phyloP scores from a whole-genome alignment of 2,329 filamentous ascomycete genomes.

The Fusarium metavorans region DNA sequence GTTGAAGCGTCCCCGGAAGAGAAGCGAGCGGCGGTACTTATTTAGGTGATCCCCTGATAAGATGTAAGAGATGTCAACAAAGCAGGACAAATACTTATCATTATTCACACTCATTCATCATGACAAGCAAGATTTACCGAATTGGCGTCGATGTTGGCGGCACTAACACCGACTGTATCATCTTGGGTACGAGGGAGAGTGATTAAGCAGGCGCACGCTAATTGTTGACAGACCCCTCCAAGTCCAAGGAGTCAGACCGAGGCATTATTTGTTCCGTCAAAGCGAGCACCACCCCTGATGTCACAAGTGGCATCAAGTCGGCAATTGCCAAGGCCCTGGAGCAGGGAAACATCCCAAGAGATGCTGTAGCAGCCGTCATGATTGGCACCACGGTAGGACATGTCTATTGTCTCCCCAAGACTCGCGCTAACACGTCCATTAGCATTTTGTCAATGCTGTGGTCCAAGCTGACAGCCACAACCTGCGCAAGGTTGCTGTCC shows the following conservation, averaged over 20 bases:
- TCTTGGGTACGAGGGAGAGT: not conserved
- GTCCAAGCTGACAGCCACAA: slow-evolving; percentile 61
- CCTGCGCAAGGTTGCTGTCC: slow-evolving; percentile 62
- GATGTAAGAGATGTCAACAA: not conserved
- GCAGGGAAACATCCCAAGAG: slow-evolving; percentile 43
- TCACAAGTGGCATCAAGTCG: slow-evolving; percentile 58
- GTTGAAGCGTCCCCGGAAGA: not conserved
- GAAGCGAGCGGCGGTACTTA: not conserved
- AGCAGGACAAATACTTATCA: not conserved
- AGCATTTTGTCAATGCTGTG: slow-evolving; percentile 66
- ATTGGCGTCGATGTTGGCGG: slow-evolving; percentile 17
- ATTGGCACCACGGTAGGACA: slow-evolving; percentile 48
- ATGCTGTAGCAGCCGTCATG: slow-evolving; percentile 58
- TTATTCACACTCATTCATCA: not conserved
- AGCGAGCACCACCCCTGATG: slow-evolving; percentile 59
- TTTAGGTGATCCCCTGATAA: not conserved
- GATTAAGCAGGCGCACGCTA: not conserved
- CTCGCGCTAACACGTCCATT: not conserved
- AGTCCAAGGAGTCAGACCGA: slow-evolving; percentile 47
- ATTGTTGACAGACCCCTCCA: not conserved
- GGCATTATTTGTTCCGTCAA: slow-evolving; percentile 62
- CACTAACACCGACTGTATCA: slow-evolving; percentile 1
- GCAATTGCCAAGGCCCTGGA: slow-evolving; percentile 57
- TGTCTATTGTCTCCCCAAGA: not conserved
- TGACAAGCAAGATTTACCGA: not conserved